Percentiles rank a stretch among this genome's conserved stretches.
Evolutionary conservation across 495 filamentous ascomycete species (phyloP).

Genomic region (Chaetomidium leptoderma): DNA sequence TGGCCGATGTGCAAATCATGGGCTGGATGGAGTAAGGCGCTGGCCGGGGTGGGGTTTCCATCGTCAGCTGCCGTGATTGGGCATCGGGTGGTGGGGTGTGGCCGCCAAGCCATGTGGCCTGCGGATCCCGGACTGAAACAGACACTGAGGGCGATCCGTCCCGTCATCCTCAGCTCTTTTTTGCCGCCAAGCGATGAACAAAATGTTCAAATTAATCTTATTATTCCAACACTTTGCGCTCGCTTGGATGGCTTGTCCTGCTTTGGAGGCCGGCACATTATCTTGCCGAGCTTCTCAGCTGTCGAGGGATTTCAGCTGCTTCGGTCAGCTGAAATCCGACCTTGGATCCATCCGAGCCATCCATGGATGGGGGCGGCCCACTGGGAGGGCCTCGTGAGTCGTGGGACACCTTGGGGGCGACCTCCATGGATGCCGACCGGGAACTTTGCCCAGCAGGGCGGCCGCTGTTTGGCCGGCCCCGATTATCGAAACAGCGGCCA

Average conservation of each 20-base stretch:
- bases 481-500: not conserved
- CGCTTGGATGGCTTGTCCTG: not conserved
- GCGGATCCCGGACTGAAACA: slow-evolving; percentile 10
- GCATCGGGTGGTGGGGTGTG: not conserved
- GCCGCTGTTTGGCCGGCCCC: not conserved
- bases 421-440: not conserved
- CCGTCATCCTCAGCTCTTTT: not conserved
- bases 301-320: not conserved
- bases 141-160: slow-evolving; percentile 1
- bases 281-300: not conserved
- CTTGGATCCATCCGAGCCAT: no score
- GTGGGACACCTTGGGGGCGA: not conserved
- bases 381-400: not conserved
- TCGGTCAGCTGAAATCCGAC: not conserved
- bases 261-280: not conserved
- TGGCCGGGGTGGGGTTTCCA: slow-evolving; percentile 6
- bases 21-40: slow-evolving; percentile 2
- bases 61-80: slow-evolving; percentile 5
- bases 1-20: not conserved
- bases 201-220: not conserved
- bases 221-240: not conserved
- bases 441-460: not conserved
- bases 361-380: no score
- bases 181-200: not conserved
- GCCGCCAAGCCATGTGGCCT: slow-evolving; percentile 12